These are phyloP conservation scores for Neofusicoccum umdonicola DNA, from an alignment of 2,329 filamentous ascomycete species.

Conservation along the genomic window DNA sequence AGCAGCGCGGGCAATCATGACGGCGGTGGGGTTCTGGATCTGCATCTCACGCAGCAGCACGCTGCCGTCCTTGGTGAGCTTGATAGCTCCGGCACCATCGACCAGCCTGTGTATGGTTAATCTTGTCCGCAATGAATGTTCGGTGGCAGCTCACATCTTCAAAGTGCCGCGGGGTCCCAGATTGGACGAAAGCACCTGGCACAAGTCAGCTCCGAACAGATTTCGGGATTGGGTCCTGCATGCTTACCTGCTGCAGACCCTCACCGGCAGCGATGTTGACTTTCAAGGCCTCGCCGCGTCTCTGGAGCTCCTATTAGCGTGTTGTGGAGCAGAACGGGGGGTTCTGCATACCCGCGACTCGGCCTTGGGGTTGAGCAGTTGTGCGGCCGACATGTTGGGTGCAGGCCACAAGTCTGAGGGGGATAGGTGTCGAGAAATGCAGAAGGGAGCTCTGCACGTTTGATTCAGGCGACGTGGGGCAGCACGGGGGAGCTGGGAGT, in stretches of 20 bases:
- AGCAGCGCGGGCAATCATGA: conserved; percentile 75
- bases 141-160: conserved; percentile 77
- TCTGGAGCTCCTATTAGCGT: conserved; percentile 58
- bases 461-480: conserved; percentile 4
- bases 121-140: conserved; percentile 19
- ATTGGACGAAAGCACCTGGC: conserved; percentile 90
- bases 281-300: conserved; percentile 91
- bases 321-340: conserved; percentile 21
- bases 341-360: conserved; percentile 78
- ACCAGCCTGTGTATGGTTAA: conserved; percentile 51
- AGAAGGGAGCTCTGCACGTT: conserved; percentile 5
- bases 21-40: conserved; percentile 97
- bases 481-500: conserved; percentile 11
- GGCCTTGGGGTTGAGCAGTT: conserved; percentile 97
- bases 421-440: not conserved
- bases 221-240: conserved; percentile 35
- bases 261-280: conserved; percentile 98
- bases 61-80: conserved; percentile 98
- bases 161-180: conserved; percentile 89
- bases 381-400: conserved; percentile 82
- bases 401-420: not conserved
- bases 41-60: conserved; percentile 76
- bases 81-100: conserved; percentile 72
- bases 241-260: conserved; percentile 56
- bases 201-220: conserved; percentile 46